phyloP scores from a whole-genome alignment of 345 rosid species.

The Capsella bursapastoris region DNA sequence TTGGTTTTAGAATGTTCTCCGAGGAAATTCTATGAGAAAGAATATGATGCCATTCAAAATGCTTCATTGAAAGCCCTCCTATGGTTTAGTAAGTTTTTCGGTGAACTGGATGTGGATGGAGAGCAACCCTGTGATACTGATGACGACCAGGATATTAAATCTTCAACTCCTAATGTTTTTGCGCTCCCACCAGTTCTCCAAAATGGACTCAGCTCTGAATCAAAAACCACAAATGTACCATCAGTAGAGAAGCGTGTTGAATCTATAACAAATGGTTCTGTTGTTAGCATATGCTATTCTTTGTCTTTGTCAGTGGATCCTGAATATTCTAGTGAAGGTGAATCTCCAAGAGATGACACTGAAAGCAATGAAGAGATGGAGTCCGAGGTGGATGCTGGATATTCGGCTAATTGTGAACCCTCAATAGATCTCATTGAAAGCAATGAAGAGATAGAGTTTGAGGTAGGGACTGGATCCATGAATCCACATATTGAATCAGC shows the following conservation, averaged over 20 bases:
- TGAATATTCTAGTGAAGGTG: constrained; percentile 36
- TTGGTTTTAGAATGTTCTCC: constrained; percentile 71
- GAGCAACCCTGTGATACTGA: constrained; percentile 54
- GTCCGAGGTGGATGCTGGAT: constrained; percentile 56
- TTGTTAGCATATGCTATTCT: constrained; percentile 66
- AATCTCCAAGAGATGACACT: constrained; percentile 55
- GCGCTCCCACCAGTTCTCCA: constrained; percentile 20
- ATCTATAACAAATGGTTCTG: constrained; percentile 60
- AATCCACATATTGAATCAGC: constrained; percentile 61
- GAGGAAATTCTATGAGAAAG: constrained; percentile 63
- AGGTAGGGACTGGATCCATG: constrained; percentile 85
- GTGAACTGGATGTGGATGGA: constrained; percentile 47
- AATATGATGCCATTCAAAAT: constrained; percentile 72
- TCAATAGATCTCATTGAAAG: constrained; percentile 80
- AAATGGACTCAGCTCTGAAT: constrained; percentile 32
- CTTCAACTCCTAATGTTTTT: constrained; percentile 43
- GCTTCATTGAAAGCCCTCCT: constrained; percentile 76
- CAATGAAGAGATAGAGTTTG: constrained; percentile 83
- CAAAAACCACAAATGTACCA: constrained; percentile 34
- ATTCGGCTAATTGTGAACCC: constrained; percentile 28
- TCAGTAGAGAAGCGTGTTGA: constrained; percentile 41
- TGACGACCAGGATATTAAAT: constrained; percentile 50
- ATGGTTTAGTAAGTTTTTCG: constrained; percentile 70
- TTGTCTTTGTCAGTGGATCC: constrained; percentile 50
- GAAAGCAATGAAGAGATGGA: constrained; percentile 73